Conservation (phyloP, 169 alveolate species). For the Eimeria tenella region DNA sequence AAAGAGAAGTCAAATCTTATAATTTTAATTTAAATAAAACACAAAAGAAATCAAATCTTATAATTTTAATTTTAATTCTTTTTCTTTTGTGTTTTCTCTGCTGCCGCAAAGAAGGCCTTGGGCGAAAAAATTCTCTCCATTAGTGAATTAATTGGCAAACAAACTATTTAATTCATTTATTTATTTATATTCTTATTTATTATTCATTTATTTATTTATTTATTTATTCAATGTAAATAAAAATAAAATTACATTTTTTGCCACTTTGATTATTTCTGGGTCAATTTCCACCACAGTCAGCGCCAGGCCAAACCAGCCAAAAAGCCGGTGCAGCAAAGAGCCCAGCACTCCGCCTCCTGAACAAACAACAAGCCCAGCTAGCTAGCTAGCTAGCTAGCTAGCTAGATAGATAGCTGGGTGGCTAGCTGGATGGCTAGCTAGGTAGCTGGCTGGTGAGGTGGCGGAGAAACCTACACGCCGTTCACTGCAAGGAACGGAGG, state of each 20-base stretch:
- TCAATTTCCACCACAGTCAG: not conserved
- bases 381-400: too few species aligned
- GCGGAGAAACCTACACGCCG: too few species aligned
- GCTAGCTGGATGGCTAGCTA: too few species aligned
- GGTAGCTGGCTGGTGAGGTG: too few species aligned
- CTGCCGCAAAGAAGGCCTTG: not conserved
- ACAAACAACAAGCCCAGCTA: too few species aligned
- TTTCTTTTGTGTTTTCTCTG: not conserved
- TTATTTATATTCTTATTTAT: not conserved
- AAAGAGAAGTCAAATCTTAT: too few species aligned
- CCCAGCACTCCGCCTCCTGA: slow-evolving; percentile 32
- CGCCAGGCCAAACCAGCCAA: not conserved
- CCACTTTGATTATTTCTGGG: not conserved
- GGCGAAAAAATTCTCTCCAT: not conserved
- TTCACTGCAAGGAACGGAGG: too few species aligned
- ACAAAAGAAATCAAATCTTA: not conserved
- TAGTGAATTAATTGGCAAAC: not conserved
- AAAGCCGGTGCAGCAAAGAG: not conserved
- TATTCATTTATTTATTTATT: not conserved
- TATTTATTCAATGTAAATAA: not conserved
- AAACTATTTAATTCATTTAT: too few species aligned
- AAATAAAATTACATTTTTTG: not conserved
- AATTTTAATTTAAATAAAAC: too few species aligned
- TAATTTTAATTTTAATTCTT: too few species aligned
- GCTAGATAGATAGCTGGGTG: too few species aligned